Conservation (phyloP, 768 basidiomycete species). For the Hysterangium stoloniferum region DNA sequence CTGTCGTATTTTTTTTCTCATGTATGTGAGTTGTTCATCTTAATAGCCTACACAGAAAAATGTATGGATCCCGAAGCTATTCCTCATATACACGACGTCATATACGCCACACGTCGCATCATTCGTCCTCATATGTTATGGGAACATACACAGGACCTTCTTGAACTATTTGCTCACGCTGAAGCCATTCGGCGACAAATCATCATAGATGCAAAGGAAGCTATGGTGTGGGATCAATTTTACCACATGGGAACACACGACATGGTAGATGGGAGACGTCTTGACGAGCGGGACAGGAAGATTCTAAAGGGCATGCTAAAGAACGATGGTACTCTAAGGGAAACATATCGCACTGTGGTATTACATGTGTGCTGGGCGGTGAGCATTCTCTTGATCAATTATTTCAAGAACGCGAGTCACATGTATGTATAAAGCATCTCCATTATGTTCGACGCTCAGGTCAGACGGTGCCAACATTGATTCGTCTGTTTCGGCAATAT, state of each 20-base stretch:
- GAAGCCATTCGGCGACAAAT: slow-evolving; percentile 1
- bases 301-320: background rate
- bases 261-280: background rate
- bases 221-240: slow-evolving; percentile 4
- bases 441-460: slow-evolving; percentile 7
- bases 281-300: background rate
- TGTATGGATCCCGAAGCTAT: slow-evolving; percentile 2
- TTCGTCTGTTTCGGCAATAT: slow-evolving; percentile 2
- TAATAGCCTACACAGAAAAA: background rate
- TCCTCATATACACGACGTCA: background rate
- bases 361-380: slow-evolving; percentile 8
- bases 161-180: background rate
- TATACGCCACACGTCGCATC: slow-evolving; percentile 1
- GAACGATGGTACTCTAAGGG: background rate
- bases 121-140: slow-evolving; percentile 4
- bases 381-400: background rate
- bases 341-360: slow-evolving; percentile 4
- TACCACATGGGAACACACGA: background rate
- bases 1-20: background rate
- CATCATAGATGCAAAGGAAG: background rate
- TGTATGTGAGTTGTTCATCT: background rate
- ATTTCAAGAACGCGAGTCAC: background rate
- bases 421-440: background rate
- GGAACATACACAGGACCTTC: slow-evolving; percentile 7
- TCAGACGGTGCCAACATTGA: background rate